phyloP scores from a whole-genome alignment of 768 basidiomycete genomes.

The Lentinula guzmanii region DNA sequence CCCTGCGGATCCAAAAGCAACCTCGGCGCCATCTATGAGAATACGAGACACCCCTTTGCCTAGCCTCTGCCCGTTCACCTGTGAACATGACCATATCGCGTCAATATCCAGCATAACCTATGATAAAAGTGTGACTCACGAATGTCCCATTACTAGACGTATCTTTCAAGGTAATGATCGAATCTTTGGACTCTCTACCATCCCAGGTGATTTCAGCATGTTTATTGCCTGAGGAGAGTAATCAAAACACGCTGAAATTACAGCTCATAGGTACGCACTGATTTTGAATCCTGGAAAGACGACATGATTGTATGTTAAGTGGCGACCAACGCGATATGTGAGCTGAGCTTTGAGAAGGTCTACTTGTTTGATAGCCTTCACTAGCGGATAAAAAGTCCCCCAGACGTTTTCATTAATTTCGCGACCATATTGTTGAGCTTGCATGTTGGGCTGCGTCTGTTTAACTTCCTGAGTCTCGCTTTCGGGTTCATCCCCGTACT shows the following conservation, averaged over 20 bases:
- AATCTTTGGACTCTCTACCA: conserved; percentile 32
- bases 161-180: conserved; percentile 47
- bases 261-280: conserved; percentile 24
- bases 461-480: neutral
- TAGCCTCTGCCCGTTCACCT: conserved; percentile 69
- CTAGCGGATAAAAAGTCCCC: neutral
- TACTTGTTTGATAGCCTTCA: neutral
- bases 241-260: neutral
- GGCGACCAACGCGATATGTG: conserved; percentile 5
- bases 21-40: conserved; percentile 76
- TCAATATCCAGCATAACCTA: neutral
- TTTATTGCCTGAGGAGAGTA: conserved; percentile 36
- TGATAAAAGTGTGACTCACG: conserved; percentile 28
- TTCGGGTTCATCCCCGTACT: neutral
- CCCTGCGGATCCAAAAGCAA: conserved; percentile 68
- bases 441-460: neutral
- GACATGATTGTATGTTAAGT: neutral
- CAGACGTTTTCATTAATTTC: neutral
- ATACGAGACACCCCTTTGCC: conserved; percentile 49
- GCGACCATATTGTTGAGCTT: neutral
- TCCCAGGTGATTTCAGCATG: conserved; percentile 62
- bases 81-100: neutral
- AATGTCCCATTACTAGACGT: conserved; percentile 71
- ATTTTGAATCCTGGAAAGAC: conserved; percentile 16
- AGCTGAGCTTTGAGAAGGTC: neutral